Percentiles rank a stretch among this genome's conserved stretches.
Conservation (phyloP, 768 basidiomycete species). For the Lactarius quietus region DNA sequence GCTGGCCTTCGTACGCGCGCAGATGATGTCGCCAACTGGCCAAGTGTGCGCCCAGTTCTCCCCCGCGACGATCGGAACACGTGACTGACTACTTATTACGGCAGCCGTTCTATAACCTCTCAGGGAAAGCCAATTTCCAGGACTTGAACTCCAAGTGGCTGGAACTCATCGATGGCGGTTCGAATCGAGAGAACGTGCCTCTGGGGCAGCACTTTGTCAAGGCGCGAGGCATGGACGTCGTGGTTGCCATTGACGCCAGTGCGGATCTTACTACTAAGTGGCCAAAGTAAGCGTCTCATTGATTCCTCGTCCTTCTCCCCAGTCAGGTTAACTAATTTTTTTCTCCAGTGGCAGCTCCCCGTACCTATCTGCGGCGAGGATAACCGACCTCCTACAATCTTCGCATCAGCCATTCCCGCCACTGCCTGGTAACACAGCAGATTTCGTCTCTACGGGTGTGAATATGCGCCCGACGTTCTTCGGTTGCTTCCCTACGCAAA, state of each 20-base stretch:
- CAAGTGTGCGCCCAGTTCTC: slow-evolving; percentile 39
- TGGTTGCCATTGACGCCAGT: slow-evolving; percentile 71
- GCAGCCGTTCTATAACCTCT: slow-evolving; percentile 50
- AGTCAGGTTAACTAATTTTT: slow-evolving; percentile 9
- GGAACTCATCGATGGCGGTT: slow-evolving; percentile 66
- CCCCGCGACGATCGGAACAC: not conserved
- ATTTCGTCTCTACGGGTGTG: slow-evolving; percentile 57
- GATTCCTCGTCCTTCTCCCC: not conserved
- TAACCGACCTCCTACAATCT: slow-evolving; percentile 41
- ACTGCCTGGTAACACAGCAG: slow-evolving; percentile 48
- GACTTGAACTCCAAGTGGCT: slow-evolving; percentile 52
- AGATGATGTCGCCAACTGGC: slow-evolving; percentile 67
- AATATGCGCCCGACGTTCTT: slow-evolving; percentile 74
- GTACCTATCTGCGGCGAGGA: slow-evolving; percentile 43
- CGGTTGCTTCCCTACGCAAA: slow-evolving; percentile 58
- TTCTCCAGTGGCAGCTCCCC: slow-evolving; percentile 50
- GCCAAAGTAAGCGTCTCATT: slow-evolving; percentile 52
- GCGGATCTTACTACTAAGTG: slow-evolving; percentile 55
- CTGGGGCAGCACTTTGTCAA: slow-evolving; percentile 68
- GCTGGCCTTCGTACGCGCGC: slow-evolving; percentile 47
- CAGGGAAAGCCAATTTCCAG: slow-evolving; percentile 42
- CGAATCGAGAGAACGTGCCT: slow-evolving; percentile 69
- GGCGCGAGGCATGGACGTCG: slow-evolving; percentile 63
- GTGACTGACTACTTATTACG: not conserved
- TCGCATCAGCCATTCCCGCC: slow-evolving; percentile 64